These are phyloP conservation scores for Penicillium longicatenatum DNA, from an alignment of 495 filamentous ascomycete genomes.

Conservation along the genomic window DNA sequence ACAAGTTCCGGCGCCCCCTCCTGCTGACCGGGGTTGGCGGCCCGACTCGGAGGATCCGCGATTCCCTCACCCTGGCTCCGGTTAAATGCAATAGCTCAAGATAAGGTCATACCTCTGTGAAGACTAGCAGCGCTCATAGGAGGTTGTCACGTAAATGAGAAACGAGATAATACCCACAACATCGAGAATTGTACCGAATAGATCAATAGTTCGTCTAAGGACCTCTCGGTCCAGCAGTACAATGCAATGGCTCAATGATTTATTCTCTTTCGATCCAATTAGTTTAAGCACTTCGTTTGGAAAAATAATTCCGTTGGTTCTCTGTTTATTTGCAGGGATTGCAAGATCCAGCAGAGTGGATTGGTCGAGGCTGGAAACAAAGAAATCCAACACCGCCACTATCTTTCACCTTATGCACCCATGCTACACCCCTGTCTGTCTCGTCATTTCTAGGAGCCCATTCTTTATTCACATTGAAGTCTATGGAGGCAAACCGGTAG, in stretches of 20 bases:
- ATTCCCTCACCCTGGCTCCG: not conserved
- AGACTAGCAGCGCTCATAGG: not conserved
- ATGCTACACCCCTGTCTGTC: not conserved
- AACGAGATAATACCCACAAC: conserved; percentile 1
- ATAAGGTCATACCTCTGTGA: not conserved
- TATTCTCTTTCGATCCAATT: not conserved
- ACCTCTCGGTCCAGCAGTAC: not conserved
- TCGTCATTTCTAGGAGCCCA: not conserved
- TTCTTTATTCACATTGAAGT: not conserved
- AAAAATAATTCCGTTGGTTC: not conserved
- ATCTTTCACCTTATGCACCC: not conserved
- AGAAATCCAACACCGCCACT: conserved; percentile 1
- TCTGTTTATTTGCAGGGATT: not conserved
- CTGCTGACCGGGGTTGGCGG: not conserved
- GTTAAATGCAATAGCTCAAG: not conserved
- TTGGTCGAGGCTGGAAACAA: not conserved
- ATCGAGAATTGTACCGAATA: not conserved
- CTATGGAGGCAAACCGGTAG: not conserved
- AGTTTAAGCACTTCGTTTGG: not conserved
- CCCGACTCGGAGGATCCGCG: not conserved
- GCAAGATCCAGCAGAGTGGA: not conserved
- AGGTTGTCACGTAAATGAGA: not conserved
- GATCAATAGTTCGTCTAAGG: not conserved
- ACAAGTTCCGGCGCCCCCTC: conserved; percentile 55
- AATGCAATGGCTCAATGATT: conserved; percentile 1